These are phyloP conservation scores for Capsicum baccatum DNA, from an alignment of 257 asterid genomes.

Conservation along the genomic window DNA sequence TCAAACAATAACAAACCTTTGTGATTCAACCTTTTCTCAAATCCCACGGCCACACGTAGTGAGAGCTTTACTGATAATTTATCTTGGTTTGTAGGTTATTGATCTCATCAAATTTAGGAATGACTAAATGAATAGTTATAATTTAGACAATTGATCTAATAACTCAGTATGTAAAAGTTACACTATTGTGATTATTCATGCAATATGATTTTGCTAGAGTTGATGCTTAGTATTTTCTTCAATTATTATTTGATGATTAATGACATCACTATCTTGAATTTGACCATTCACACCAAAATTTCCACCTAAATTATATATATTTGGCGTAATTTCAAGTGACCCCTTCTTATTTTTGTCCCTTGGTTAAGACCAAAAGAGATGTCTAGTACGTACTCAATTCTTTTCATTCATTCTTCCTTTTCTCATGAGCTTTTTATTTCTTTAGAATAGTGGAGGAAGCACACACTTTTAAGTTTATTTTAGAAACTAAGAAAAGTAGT, in stretches of 20 bases:
- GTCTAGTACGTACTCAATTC: not conserved
- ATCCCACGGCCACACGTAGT: too few relatives aligned
- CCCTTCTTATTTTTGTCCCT: not conserved
- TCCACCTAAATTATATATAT: not conserved
- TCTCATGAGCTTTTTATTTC: slow-evolving; percentile 1
- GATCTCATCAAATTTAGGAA: not conserved
- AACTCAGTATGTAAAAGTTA: too few relatives aligned
- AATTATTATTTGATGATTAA: slow-evolving; percentile 27
- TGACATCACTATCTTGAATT: slow-evolving; percentile 32
- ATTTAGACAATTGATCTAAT: not conserved
- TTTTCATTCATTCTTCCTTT: slow-evolving; percentile 1
- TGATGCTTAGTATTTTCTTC: slow-evolving; percentile 14
- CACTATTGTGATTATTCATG: too few relatives aligned
- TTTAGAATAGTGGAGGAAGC: not conserved
- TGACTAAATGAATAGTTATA: too few relatives aligned
- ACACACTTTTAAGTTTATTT: not conserved
- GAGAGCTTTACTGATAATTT: too few relatives aligned
- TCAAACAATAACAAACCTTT: too few relatives aligned
- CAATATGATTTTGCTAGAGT: not conserved
- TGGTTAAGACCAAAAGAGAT: not conserved
- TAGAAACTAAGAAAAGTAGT: not conserved
- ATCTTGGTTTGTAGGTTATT: too few relatives aligned
- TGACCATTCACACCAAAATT: slow-evolving; percentile 39
- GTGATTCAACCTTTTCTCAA: too few relatives aligned
- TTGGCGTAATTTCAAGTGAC: slow-evolving; percentile 20